Conservation (phyloP, 352 stramenopile species). For the Pythium angustatum region DNA sequence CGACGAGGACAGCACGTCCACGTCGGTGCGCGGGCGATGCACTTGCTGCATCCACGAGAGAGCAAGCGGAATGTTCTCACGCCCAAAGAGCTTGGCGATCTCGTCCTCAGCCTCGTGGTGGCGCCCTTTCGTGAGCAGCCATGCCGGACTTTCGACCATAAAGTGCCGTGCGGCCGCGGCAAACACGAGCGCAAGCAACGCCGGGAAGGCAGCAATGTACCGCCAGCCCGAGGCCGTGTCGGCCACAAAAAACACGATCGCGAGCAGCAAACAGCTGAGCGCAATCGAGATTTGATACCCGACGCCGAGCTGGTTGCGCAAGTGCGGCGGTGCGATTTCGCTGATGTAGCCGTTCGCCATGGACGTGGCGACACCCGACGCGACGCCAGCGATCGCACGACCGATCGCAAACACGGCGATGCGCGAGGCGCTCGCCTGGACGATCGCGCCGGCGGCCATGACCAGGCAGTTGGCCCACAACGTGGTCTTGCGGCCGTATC, state of each 20-base stretch:
- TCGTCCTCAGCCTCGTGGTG: slow-evolving; percentile 30
- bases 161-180: slow-evolving; percentile 27
- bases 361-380: slow-evolving; percentile 40
- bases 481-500: slow-evolving; percentile 46
- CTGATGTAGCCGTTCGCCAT: slow-evolving; percentile 33
- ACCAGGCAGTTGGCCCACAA: slow-evolving; percentile 33
- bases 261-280: slow-evolving; percentile 45
- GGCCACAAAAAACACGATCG: slow-evolving; percentile 52
- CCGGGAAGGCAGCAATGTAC: slow-evolving; percentile 48
- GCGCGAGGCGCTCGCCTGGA: slow-evolving; percentile 38
- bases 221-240: slow-evolving; percentile 51
- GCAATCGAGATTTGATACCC: slow-evolving; percentile 51
- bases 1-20: background rate
- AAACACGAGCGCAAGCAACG: slow-evolving; percentile 52
- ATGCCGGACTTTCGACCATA: slow-evolving; percentile 34
- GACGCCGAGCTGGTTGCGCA: slow-evolving; percentile 38
- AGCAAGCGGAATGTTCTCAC: slow-evolving; percentile 26
- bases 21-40: slow-evolving; percentile 12
- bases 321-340: slow-evolving; percentile 33
- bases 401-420: slow-evolving; percentile 41
- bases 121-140: slow-evolving; percentile 37
- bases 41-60: slow-evolving; percentile 28
- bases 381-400: slow-evolving; percentile 51
- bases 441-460: slow-evolving; percentile 42
- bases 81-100: slow-evolving; percentile 30